A percentile compares a stretch with the other conserved stretches of the same genome.
Conservation (phyloP, 371 early-diverging fungal species). For the Phascolomyces articulosus region DNA sequence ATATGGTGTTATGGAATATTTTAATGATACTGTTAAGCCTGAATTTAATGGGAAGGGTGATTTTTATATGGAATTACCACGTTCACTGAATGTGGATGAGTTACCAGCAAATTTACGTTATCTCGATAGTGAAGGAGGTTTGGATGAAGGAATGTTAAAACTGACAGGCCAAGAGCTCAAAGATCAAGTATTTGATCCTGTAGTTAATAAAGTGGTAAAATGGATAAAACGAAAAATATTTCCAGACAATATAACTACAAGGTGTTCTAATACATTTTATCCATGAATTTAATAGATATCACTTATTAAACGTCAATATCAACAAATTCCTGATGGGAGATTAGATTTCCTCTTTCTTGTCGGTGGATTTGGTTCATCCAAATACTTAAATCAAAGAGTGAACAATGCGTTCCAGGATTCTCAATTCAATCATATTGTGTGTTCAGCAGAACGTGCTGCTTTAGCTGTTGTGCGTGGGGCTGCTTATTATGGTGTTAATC, state of each 20-base stretch:
- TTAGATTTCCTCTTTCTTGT: conserved; percentile 45
- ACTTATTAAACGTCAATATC: conserved; percentile 36
- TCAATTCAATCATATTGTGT: conserved; percentile 34
- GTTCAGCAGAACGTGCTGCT: conserved; percentile 43
- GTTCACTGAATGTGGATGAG: conserved; percentile 39
- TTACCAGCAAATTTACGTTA: conserved; percentile 25
- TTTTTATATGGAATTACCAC: conserved; percentile 52
- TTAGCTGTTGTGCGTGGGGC: conserved; percentile 56
- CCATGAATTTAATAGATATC: no score
- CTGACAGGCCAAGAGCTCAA: conserved; percentile 52
- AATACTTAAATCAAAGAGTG: conserved; percentile 43
- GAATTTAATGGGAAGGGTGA: conserved; percentile 58
- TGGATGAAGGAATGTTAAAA: conserved; percentile 56
- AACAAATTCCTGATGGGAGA: conserved; percentile 22
- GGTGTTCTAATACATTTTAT: no score
- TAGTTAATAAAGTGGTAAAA: conserved; percentile 52
- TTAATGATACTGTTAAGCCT: conserved; percentile 58
- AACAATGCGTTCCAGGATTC: conserved; percentile 25
- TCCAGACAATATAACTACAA: no score
- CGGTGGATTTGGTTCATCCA: conserved; percentile 55
- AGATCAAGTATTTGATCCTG: conserved; percentile 58
- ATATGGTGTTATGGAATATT: conserved; percentile 55
- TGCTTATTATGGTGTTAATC: conserved; percentile 55
- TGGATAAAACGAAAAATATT: no score
- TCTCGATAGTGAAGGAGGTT: conserved; percentile 25